Evolutionary conservation across 2,329 filamentous ascomycete species (phyloP).

Genomic region (Pyrenophora seminiperda): DNA sequence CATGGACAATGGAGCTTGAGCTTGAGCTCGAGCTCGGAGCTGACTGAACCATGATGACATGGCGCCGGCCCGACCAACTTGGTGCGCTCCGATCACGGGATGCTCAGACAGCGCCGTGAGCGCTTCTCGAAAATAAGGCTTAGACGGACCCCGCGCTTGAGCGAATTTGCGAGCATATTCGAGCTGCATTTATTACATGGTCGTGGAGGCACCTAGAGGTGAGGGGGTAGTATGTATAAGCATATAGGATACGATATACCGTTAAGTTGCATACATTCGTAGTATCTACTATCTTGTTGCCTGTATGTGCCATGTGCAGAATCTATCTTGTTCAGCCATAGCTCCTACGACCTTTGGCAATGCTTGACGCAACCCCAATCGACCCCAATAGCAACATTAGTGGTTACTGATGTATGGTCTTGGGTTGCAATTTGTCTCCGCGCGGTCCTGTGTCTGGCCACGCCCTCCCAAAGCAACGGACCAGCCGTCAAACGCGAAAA

Average conservation of each 20-base stretch:
- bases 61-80: slow-evolving; percentile 8
- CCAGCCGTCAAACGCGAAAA: not conserved
- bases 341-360: too few relatives aligned
- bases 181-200: slow-evolving; percentile 4
- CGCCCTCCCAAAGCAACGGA: not conserved
- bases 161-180: slow-evolving; percentile 29
- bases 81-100: slow-evolving; percentile 13
- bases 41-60: slow-evolving; percentile 13
- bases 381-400: too few relatives aligned
- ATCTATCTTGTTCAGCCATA: too few relatives aligned
- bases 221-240: not conserved
- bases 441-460: not conserved
- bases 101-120: not conserved
- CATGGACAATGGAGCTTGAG: slow-evolving; percentile 8
- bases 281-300: too few relatives aligned
- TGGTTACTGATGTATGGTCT: too few relatives aligned
- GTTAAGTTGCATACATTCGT: too few relatives aligned
- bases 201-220: slow-evolving; percentile 10
- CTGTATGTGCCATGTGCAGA: too few relatives aligned
- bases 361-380: too few relatives aligned
- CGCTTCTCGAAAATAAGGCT: not conserved
- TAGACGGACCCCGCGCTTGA: slow-evolving; percentile 19
- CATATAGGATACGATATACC: not conserved
- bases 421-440: too few relatives aligned
- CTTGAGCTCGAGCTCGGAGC: slow-evolving; percentile 17